These are phyloP conservation scores for Blastobotrys malaysiensis DNA, from an alignment of 1,139 yeast species.

Conservation along the genomic window DNA sequence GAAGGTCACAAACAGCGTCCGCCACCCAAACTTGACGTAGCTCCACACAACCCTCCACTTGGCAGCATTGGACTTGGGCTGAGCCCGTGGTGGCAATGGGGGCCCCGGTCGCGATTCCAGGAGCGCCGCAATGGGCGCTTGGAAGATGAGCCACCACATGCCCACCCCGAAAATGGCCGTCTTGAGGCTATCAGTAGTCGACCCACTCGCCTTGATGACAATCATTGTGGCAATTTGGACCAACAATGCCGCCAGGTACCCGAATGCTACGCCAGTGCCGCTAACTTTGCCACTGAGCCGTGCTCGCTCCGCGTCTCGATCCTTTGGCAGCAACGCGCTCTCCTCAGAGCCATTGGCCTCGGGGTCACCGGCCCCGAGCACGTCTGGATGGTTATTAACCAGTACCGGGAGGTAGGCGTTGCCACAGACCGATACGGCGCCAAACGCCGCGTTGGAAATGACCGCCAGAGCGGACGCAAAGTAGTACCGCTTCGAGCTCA, in stretches of 20 bases:
- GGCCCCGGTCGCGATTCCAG: slow-evolving; percentile 43
- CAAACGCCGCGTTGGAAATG: slow-evolving; percentile 59
- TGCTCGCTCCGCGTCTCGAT: slow-evolving; percentile 8
- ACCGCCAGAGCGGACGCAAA: slow-evolving; percentile 52
- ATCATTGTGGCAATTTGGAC: slow-evolving; percentile 55
- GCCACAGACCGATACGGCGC: slow-evolving; percentile 72
- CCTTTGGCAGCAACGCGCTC: not conserved
- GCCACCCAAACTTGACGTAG: slow-evolving; percentile 51
- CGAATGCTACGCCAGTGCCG: slow-evolving; percentile 62
- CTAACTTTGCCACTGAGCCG: slow-evolving; percentile 37
- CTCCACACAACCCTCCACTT: slow-evolving; percentile 11
- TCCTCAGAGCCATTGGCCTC: not conserved
- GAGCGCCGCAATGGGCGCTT: slow-evolving; percentile 47
- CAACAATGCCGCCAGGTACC: slow-evolving; percentile 57
- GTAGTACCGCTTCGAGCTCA: slow-evolving; percentile 45
- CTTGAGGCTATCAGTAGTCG: slow-evolving; percentile 44
- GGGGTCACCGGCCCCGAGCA: slow-evolving; percentile 1
- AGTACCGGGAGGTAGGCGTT: slow-evolving; percentile 60
- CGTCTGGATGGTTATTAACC: slow-evolving; percentile 36
- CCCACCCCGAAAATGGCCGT: slow-evolving; percentile 57
- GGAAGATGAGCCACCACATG: slow-evolving; percentile 66
- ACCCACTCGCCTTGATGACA: slow-evolving; percentile 42
- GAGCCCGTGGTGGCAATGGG: slow-evolving; percentile 19
- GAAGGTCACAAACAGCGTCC: slow-evolving; percentile 46
- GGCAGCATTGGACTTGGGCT: not conserved